Evolutionary conservation across 2,329 filamentous ascomycete genomes (phyloP).

Genomic region (Stenocarpella maydis): DNA sequence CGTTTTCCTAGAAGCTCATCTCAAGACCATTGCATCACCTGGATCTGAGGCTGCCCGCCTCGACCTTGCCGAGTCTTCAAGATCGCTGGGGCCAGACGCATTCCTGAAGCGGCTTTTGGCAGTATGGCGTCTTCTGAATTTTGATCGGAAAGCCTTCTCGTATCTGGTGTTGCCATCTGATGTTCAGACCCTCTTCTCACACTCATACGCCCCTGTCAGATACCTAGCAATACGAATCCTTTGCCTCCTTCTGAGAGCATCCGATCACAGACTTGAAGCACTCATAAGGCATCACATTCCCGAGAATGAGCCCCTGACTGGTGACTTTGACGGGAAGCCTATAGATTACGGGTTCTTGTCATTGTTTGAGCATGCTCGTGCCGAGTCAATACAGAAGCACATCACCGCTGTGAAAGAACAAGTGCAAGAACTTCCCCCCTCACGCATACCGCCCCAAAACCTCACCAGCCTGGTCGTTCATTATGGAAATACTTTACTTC

Average conservation of each 20-base stretch:
- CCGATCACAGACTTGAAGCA: conserved; percentile 79
- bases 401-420: conserved; percentile 23
- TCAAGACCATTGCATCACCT: conserved; percentile 38
- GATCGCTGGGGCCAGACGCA: conserved; percentile 25
- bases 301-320: conserved; percentile 66
- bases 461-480: conserved; percentile 69
- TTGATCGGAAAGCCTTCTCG: conserved; percentile 75
- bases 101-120: conserved; percentile 65
- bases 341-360: conserved; percentile 82
- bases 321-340: conserved; percentile 75
- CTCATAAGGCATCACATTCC: conserved; percentile 74
- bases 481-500: conserved; percentile 73
- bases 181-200: conserved; percentile 74
- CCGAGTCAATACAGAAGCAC: conserved; percentile 53
- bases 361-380: conserved; percentile 64
- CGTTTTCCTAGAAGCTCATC: conserved; percentile 68
- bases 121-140: conserved; percentile 80
- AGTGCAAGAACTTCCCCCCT: neutral
- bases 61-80: conserved; percentile 20
- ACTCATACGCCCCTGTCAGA: conserved; percentile 67
- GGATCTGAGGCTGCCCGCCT: conserved; percentile 9
- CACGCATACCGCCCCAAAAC: conserved; percentile 42
- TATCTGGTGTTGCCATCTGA: conserved; percentile 69
- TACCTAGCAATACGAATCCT: conserved; percentile 86
- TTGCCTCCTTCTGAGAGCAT: conserved; percentile 78